Evolutionary conservation across 495 filamentous ascomycete genomes (phyloP).

Genomic region (Podospora sp.): DNA sequence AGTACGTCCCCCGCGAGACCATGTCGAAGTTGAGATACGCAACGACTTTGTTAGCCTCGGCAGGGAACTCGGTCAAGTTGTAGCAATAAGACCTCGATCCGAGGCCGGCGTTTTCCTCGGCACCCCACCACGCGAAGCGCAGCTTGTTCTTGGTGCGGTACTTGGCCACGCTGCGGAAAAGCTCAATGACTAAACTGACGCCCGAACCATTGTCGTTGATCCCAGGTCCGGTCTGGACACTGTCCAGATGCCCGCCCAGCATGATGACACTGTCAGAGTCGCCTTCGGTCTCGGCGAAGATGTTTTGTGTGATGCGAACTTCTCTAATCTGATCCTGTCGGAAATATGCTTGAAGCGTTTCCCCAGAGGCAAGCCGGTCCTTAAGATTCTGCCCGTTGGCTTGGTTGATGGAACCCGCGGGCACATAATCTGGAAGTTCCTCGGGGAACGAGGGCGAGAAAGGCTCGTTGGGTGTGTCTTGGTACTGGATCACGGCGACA

Average conservation of each 20-base stretch:
- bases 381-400: conserved; percentile 37
- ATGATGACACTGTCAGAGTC: conserved; percentile 41
- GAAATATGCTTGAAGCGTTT: conserved; percentile 37
- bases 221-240: conserved; percentile 48
- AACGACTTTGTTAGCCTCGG: conserved; percentile 41
- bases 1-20: conserved; percentile 42
- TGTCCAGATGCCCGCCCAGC: conserved; percentile 49
- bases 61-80: conserved; percentile 25
- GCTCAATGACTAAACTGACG: conserved; percentile 44
- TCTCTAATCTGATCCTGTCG: conserved; percentile 43
- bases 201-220: conserved; percentile 40
- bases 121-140: conserved; percentile 51
- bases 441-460: conserved; percentile 32
- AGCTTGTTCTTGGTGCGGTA: conserved; percentile 43
- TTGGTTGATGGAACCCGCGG: conserved; percentile 42
- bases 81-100: conserved; percentile 46
- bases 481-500: conserved; percentile 44
- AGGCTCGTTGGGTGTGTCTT: conserved; percentile 36
- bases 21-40: conserved; percentile 56
- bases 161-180: conserved; percentile 35
- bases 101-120: conserved; percentile 47
- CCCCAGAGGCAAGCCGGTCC: conserved; percentile 32
- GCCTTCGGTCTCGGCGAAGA: conserved; percentile 42
- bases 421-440: conserved; percentile 25
- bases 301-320: conserved; percentile 41